A percentile compares a stretch with the other conserved stretches of the same genome.
Conservation (phyloP, 257 asterid genomes). For the Penstemon eatonii region DNA sequence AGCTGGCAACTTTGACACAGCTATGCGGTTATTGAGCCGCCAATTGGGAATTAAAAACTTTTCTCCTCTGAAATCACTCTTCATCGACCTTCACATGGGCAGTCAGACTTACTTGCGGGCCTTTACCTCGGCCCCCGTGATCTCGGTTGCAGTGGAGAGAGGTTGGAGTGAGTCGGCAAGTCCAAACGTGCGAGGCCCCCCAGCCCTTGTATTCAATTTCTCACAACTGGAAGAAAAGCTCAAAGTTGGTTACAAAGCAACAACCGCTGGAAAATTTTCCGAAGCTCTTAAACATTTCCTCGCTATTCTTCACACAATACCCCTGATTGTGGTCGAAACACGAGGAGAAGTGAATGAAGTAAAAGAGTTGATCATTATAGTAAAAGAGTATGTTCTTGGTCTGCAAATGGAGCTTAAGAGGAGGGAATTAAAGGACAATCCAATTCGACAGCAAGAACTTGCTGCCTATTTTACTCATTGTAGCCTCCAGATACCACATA, state of each 20-base stretch:
- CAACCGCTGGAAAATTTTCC: slow-evolving; percentile 68
- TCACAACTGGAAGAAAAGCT: slow-evolving; percentile 73
- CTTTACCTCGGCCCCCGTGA: slow-evolving; percentile 69
- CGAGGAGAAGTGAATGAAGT: slow-evolving; percentile 82
- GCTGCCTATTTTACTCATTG: slow-evolving; percentile 94
- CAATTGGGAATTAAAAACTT: slow-evolving; percentile 75
- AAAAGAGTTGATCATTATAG: slow-evolving; percentile 65
- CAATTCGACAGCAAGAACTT: slow-evolving; percentile 78
- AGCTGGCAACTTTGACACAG: slow-evolving; percentile 86
- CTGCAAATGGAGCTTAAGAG: slow-evolving; percentile 76
- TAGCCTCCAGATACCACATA: slow-evolving; percentile 71
- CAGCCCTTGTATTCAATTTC: slow-evolving; percentile 67
- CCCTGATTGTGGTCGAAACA: slow-evolving; percentile 78
- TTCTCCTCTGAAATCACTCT: slow-evolving; percentile 59
- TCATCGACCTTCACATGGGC: slow-evolving; percentile 68
- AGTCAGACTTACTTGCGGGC: slow-evolving; percentile 76
- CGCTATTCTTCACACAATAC: slow-evolving; percentile 69
- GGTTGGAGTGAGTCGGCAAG: slow-evolving; percentile 76
- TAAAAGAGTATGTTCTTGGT: slow-evolving; percentile 73
- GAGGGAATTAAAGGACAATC: slow-evolving; percentile 64
- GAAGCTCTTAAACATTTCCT: slow-evolving; percentile 69
- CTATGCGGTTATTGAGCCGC: slow-evolving; percentile 75
- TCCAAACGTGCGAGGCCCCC: slow-evolving; percentile 82
- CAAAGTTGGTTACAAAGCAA: slow-evolving; percentile 70
- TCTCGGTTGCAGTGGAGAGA: slow-evolving; percentile 70